Evolutionary conservation across 495 filamentous ascomycete species (phyloP).

Genomic region (Neurospora sp.): DNA sequence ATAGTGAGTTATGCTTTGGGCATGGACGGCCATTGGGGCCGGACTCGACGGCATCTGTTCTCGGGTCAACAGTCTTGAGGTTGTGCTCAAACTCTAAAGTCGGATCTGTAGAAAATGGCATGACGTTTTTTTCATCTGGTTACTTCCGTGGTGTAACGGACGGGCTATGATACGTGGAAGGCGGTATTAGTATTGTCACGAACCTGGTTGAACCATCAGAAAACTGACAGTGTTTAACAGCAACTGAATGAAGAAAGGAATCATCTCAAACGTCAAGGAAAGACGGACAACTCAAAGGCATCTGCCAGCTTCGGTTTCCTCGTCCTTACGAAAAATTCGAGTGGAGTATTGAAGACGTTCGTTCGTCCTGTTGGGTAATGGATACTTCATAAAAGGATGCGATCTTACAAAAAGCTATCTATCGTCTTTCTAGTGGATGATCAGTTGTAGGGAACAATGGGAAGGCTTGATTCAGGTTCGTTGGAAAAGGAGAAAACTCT

Average conservation of each 20-base stretch:
- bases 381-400: neutral
- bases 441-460: neutral
- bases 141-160: no score
- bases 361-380: neutral
- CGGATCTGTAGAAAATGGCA: no score
- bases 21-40: no score
- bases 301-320: neutral
- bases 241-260: neutral
- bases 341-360: neutral
- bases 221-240: neutral
- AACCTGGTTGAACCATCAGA: neutral
- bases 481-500: neutral
- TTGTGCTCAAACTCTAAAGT: no score
- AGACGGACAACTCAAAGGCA: neutral
- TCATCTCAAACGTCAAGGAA: neutral
- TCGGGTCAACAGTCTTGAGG: no score
- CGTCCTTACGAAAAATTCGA: neutral
- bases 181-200: neutral
- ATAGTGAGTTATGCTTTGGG: no score
- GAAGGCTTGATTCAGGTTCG: accelerated
- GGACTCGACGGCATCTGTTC: no score
- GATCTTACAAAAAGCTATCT: neutral
- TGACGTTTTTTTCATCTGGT: no score
- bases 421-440: neutral
- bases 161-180: no score